Base-by-base conservation (phyloP, 805 yeast genomes). In the Cyberlindnera xishuangbannaensis region DNA sequence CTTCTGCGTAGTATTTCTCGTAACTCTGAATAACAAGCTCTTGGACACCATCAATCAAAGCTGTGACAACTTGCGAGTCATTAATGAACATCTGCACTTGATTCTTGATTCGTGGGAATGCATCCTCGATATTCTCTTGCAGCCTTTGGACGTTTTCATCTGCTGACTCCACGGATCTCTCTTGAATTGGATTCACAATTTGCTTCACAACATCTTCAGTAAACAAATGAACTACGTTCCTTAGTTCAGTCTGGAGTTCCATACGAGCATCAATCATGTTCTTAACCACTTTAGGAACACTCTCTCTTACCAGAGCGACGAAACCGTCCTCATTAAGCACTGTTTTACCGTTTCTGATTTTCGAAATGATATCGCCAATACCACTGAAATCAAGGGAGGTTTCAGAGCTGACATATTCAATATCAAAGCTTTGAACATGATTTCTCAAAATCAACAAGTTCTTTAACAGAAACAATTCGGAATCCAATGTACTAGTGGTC, bases 381-480 rank as follows among this genome's bases (percentile, higher is more conserved):
- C 95, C 95, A 34, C 85, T 75, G 53, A 88, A 86, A 51, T 88
- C 96, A 27, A 88, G 60, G 29, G 76, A 74, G 2, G 81, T 74
- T 45, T 87, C 95, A 19, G 73, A 76, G 38, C 81, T 65, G 2
- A 78, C 73, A 43, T 71, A 76, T 43, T 83, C 90, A 34, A 90
- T 84, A 48, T 90, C 96, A 53, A 85, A 87, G 32, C 73, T 76
- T 20, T 66, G 69, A 21, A 88, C 65, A 43, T 83, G 90, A 29
- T 75, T 73, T 40, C 80, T 76, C 37, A 90, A 62, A 48, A 82
- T 60, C 26, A 86, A 64, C 36, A 88, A 62, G 50, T 88, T 84
- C 50, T 76, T 78, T 46, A 90, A 64, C 37, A 80, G 72, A 43
- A 80, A 82, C 18, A 88, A 59, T 33, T 74, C 73, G 0, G 83